These are phyloP conservation scores for Strobilomyces confusus DNA, from an alignment of 768 basidiomycete species.

Conservation along the genomic window DNA sequence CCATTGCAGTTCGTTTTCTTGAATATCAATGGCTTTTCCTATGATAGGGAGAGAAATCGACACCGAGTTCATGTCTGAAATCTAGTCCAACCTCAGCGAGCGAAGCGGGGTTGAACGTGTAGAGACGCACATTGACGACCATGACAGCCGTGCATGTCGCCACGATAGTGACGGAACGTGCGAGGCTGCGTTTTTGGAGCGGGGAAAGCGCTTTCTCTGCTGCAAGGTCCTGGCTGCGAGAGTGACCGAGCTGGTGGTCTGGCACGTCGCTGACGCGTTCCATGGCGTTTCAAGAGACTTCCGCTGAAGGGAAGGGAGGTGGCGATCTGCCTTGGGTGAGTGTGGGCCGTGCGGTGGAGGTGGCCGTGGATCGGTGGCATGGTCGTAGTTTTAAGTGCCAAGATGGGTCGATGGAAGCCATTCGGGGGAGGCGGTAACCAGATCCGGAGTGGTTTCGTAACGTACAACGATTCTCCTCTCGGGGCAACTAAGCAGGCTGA, in stretches of 20 bases:
- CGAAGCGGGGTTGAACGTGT: not conserved
- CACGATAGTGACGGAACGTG: constrained; percentile 30
- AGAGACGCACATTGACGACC: constrained; percentile 32
- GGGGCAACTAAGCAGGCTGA: constrained; percentile 22
- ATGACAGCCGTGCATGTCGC: constrained; percentile 39
- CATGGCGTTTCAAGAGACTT: constrained; percentile 6
- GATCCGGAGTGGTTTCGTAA: constrained; percentile 1
- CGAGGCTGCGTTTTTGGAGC: constrained; percentile 22
- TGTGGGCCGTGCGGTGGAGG: not conserved
- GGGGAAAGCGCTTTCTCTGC: constrained; percentile 2
- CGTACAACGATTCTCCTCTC: not conserved
- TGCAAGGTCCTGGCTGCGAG: constrained; percentile 5
- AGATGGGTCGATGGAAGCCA: not conserved
- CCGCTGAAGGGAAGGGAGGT: not conserved
- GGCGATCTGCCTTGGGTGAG: not conserved
- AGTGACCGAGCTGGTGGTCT: constrained; percentile 14
- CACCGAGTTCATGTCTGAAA: constrained; percentile 39
- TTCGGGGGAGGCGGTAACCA: not conserved
- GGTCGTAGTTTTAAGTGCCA: constrained; percentile 19
- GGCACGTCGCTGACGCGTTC: constrained; percentile 12
- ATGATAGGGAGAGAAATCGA: constrained; percentile 53
- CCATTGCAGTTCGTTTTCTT: constrained; percentile 60
- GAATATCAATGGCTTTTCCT: constrained; percentile 44
- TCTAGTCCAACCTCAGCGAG: constrained; percentile 18
- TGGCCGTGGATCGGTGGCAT: not conserved